Base-by-base conservation (phyloP, 257 asterid species). In the Echium plantagineum region DNA sequence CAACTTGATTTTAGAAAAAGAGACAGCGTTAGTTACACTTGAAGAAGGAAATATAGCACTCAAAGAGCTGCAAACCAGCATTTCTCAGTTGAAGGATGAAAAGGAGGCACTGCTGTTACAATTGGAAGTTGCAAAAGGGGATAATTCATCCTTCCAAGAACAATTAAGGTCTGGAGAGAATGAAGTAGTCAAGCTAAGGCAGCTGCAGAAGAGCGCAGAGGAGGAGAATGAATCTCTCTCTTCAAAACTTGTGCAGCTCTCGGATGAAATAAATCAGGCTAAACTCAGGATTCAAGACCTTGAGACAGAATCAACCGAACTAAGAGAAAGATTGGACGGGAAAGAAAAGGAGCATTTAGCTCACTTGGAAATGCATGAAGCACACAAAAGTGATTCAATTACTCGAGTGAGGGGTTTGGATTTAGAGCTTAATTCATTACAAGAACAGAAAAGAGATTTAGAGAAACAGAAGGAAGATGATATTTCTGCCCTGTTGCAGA, bases 311-410 rank as follows among this genome's bases (percentile, higher is more conserved):
- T 69, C 86, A 13, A 69, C 62, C 65, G 70, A 66, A 60, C 66
- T 79, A 55, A 75, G 63, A 64, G 76, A 61, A 56, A 74, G 74
- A 52, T 54, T 84, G 73, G 75, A 60, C 21, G 87, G 71, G 77
- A 85, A 77, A 80, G 94, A 78, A 72, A 80, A 72, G 65, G 93
- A 81, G 77, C 53, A 83, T 60, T 78, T 81, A 48, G 57, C 70
- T 66, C 87, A 85, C 74, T 69, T 67, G 62, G 94, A 85, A 82
- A 70, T 70, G 68, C 90, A 87, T 22, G 96, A 80, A 75, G 56
- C 94, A 64, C 83, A 79, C 77, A 82, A 87, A 76, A 81, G 69
- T 70, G 86, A 83, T 65, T 60, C 80, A 63, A 69, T 81, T 46
- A 64, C 79, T 64, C 89, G 75, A 1, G 6, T 68, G 55, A 85